Percentiles rank a stretch among this genome's conserved stretches.
Conservation (phyloP, 2,329 filamentous ascomycete species). For the Fusarium concolor region DNA sequence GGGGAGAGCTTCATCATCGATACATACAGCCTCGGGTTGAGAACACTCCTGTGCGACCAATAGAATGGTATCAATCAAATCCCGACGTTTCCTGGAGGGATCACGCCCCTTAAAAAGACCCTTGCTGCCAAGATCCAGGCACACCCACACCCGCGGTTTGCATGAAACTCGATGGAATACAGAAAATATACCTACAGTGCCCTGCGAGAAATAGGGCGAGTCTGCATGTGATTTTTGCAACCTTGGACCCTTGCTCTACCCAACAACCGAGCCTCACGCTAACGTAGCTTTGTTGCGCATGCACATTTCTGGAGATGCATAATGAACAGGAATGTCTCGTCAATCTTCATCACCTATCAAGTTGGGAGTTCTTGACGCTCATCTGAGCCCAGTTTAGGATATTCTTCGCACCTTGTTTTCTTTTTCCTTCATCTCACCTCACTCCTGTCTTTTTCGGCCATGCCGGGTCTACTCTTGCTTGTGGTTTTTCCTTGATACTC, state of each 20-base stretch:
- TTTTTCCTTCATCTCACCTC: background rate
- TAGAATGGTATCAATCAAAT: constrained; percentile 10
- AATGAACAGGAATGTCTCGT: constrained; percentile 13
- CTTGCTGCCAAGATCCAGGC: constrained; percentile 32
- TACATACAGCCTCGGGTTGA: constrained; percentile 18
- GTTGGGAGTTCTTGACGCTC: background rate
- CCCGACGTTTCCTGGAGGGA: constrained; percentile 6
- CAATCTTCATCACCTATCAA: constrained; percentile 16
- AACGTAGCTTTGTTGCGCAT: background rate
- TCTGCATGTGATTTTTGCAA: constrained; percentile 6
- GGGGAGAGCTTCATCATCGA: constrained; percentile 26
- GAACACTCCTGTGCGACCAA: constrained; percentile 32
- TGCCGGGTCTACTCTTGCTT: background rate
- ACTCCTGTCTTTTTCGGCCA: constrained; percentile 16
- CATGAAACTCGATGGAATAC: background rate
- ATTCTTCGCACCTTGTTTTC: background rate
- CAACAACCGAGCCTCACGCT: constrained; percentile 21
- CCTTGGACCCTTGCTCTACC: background rate
- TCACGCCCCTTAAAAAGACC: constrained; percentile 14
- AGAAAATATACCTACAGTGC: constrained; percentile 13
- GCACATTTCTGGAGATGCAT: constrained; percentile 15
- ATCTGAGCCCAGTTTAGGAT: background rate
- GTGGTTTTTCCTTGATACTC: constrained; percentile 11
- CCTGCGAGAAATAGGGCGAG: background rate
- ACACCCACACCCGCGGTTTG: constrained; percentile 32